phyloP scores from a whole-genome alignment of 2,329 filamentous ascomycete genomes.

The Colletotrichum cuscutae region DNA sequence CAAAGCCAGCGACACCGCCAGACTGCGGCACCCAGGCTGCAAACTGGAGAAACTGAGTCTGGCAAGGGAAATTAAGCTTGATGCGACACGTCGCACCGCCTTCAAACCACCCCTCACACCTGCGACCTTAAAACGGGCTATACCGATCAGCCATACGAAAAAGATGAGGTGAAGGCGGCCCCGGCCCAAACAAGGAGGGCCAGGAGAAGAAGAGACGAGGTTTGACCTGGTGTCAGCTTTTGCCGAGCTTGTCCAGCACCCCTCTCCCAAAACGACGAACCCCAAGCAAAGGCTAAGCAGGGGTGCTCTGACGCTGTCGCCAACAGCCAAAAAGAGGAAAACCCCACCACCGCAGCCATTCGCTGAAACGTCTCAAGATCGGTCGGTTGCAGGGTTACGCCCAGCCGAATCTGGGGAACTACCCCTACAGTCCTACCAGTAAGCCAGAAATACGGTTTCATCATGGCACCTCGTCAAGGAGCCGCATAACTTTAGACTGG shows the following conservation, averaged over 20 bases:
- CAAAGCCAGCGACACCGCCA: neutral
- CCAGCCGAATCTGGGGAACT: conserved; percentile 21
- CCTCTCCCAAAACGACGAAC: neutral
- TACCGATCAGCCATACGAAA: neutral
- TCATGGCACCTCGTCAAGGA: neutral
- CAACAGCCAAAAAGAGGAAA: neutral
- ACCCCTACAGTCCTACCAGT: neutral
- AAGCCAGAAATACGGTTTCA: conserved; percentile 8
- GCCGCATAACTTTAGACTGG: neutral
- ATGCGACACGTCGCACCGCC: conserved; percentile 17
- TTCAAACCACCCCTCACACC: conserved; percentile 11
- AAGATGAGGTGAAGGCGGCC: conserved; percentile 2
- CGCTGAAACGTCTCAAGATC: conserved; percentile 33
- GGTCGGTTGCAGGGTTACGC: conserved; percentile 20
- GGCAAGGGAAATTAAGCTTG: conserved; percentile 17
- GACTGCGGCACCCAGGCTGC: neutral
- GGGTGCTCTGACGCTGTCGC: neutral
- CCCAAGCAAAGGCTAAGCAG: neutral
- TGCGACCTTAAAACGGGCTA: conserved; percentile 17
- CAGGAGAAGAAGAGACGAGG: conserved; percentile 9
- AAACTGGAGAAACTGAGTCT: neutral
- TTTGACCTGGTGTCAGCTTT: conserved; percentile 17
- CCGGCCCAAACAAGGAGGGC: conserved; percentile 26
- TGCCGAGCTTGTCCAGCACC: neutral
- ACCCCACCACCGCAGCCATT: conserved; percentile 17